These are phyloP conservation scores for Melampsora larici-populina DNA, from an alignment of 1,284 basidiomycete species.

Conservation along the genomic window DNA sequence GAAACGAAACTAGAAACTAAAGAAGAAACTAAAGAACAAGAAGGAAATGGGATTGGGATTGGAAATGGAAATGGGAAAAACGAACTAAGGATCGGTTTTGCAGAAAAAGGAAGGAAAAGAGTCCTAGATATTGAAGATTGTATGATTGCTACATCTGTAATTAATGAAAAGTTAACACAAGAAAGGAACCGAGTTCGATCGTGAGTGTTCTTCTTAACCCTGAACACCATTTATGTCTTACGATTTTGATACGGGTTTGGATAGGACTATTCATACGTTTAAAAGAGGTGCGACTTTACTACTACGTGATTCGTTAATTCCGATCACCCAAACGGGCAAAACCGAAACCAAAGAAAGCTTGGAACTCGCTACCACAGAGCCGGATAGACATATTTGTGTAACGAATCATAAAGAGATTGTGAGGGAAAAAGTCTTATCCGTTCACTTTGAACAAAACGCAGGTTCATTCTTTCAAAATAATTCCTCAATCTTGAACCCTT, in stretches of 20 bases:
- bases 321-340: slow-evolving; percentile 50
- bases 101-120: slow-evolving; percentile 68
- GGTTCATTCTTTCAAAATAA: slow-evolving; percentile 98
- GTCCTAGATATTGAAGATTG: slow-evolving; percentile 97
- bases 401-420: slow-evolving; percentile 77
- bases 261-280: slow-evolving; percentile 73
- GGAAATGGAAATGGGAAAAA: too few species aligned
- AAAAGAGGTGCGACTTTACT: slow-evolving; percentile 87
- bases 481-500: slow-evolving; percentile 78
- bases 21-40: too few species aligned
- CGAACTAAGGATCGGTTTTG: slow-evolving; percentile 86
- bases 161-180: slow-evolving; percentile 68
- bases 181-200: slow-evolving; percentile 68
- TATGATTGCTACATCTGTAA: slow-evolving; percentile 77
- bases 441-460: slow-evolving; percentile 80
- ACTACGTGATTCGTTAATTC: slow-evolving; percentile 67
- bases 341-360: background rate
- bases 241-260: background rate
- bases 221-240: too few species aligned
- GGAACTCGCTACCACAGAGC: too few species aligned
- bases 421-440: slow-evolving; percentile 76
- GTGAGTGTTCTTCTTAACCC: slow-evolving; percentile 59
- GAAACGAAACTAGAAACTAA: too few species aligned
- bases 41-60: too few species aligned
- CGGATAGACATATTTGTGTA: slow-evolving; percentile 67